A percentile compares a stretch with the other conserved stretches of the same genome.
Conservation (phyloP, 345 rosid species). For the Excoecaria cochinchinensis region DNA sequence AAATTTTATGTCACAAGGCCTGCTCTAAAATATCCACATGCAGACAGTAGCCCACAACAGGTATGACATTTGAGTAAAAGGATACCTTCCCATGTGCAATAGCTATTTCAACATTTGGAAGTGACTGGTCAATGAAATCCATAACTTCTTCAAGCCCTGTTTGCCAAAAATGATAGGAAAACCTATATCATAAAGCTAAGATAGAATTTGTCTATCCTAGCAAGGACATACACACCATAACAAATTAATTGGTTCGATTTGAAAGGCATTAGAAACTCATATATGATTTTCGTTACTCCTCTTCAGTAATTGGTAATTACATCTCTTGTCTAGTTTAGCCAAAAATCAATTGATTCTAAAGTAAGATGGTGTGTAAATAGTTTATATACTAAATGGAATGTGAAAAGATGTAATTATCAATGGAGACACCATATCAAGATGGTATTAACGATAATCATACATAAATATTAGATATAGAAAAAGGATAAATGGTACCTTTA, state of each 20-base stretch:
- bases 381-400: neutral
- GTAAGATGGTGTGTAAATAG: neutral
- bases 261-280: neutral
- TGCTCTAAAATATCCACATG: constrained; percentile 1
- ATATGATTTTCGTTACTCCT: neutral
- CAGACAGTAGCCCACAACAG: neutral
- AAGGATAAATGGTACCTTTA: constrained; percentile 50
- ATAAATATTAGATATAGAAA: neutral
- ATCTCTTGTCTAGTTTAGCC: neutral
- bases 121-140: constrained; percentile 70
- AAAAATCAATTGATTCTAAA: constrained; percentile 2
- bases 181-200: constrained; percentile 11
- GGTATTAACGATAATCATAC: neutral
- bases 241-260: neutral
- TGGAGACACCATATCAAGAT: neutral
- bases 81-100: constrained; percentile 93
- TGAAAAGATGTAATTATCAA: neutral
- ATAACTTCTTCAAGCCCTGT: constrained; percentile 88
- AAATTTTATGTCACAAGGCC: neutral
- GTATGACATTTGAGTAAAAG: neutral
- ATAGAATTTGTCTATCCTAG: constrained; percentile 4
- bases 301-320: neutral
- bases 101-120: constrained; percentile 73
- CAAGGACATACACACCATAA: neutral
- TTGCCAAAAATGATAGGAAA: constrained; percentile 19